These are phyloP conservation scores for Sarocladium oryzae DNA, from an alignment of 2,329 filamentous ascomycete species.

Conservation along the genomic window DNA sequence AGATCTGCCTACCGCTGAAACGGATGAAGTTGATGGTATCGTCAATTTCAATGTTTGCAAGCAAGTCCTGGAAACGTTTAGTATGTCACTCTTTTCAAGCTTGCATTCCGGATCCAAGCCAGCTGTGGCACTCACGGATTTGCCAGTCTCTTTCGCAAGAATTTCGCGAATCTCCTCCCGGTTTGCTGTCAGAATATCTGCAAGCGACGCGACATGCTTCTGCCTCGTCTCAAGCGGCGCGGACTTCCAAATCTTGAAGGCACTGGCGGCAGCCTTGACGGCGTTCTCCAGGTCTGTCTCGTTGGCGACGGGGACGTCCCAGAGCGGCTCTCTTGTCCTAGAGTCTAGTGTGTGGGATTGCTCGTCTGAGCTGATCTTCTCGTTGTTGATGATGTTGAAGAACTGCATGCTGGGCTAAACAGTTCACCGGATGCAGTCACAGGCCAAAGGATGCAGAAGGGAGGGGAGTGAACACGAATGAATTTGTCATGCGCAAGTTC, in stretches of 20 bases:
- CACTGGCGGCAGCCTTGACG: not conserved
- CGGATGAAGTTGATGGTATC: not conserved
- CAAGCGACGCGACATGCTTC: not conserved
- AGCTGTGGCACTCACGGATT: too few relatives aligned
- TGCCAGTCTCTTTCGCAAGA: not conserved
- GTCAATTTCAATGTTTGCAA: slow-evolving; percentile 4
- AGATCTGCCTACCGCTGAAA: not conserved
- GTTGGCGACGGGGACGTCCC: not conserved
- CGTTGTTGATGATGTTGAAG: not conserved
- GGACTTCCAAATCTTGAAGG: not conserved
- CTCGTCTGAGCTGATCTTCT: not conserved
- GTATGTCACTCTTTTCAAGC: too few relatives aligned
- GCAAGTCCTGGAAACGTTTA: not conserved
- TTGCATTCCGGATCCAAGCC: too few relatives aligned
- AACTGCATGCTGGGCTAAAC: not conserved
- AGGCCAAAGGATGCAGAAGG: too few relatives aligned
- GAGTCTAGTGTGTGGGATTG: not conserved
- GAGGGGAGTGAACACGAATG: too few relatives aligned
- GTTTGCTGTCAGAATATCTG: not conserved
- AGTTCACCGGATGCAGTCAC: too few relatives aligned
- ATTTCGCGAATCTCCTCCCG: not conserved
- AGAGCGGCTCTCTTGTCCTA: not conserved
- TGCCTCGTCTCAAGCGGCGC: not conserved
- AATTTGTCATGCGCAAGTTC: too few relatives aligned
- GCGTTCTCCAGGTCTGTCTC: not conserved